Evolutionary conservation across 148 eudicot species (phyloP).

Genomic region (Rhododendron ovatum): DNA sequence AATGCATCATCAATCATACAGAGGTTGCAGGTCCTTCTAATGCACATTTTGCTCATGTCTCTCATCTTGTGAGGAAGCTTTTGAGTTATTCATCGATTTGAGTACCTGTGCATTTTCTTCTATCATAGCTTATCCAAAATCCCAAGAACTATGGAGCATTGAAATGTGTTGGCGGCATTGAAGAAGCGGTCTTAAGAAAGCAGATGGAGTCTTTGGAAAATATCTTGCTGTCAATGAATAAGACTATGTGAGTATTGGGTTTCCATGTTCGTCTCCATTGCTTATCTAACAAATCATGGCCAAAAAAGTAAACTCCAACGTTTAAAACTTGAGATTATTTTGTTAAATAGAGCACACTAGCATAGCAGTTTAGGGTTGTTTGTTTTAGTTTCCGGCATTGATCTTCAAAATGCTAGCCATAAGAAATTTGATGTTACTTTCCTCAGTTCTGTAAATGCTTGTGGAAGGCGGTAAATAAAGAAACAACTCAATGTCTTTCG

Average conservation of each 20-base stretch:
- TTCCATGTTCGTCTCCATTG: not conserved
- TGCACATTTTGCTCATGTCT: not conserved
- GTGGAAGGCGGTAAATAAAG: not conserved
- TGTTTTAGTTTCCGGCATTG: not conserved
- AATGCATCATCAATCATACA: constrained; percentile 17
- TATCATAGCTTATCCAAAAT: constrained; percentile 48
- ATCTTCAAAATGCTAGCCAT: not conserved
- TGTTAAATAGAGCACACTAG: not conserved
- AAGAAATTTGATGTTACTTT: not conserved
- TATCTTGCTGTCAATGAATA: constrained; percentile 45
- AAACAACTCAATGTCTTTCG: not conserved
- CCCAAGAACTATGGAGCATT: constrained; percentile 58
- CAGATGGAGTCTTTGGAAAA: constrained; percentile 70
- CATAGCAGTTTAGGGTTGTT: not conserved
- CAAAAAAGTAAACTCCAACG: not conserved
- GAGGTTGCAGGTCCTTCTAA: constrained; percentile 33
- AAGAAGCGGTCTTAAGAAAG: constrained; percentile 46
- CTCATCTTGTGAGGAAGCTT: not conserved
- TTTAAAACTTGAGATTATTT: not conserved
- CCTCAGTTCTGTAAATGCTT: not conserved
- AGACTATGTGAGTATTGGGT: constrained; percentile 51
- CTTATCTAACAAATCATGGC: not conserved
- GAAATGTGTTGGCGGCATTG: constrained; percentile 54
- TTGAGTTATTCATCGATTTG: not conserved
- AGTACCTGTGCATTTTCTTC: not conserved